These are phyloP conservation scores for Uronychia setigera DNA, from an alignment of 73 alveolate genomes.

Conservation along the genomic window DNA sequence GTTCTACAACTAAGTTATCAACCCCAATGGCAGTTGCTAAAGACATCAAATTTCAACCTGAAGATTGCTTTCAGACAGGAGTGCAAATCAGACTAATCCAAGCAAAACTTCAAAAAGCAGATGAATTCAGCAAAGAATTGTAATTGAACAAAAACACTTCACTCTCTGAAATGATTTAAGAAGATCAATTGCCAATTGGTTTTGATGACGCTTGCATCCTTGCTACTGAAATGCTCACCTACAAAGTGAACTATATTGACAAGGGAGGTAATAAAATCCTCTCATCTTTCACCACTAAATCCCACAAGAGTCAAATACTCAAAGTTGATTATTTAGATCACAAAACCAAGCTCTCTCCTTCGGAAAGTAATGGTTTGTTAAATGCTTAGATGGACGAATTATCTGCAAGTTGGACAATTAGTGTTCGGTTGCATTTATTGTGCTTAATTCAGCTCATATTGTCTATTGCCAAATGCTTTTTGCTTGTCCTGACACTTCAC, in stretches of 20 bases:
- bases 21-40: not conserved
- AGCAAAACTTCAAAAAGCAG: constrained; percentile 15
- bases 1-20: no score
- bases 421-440: constrained; percentile 25
- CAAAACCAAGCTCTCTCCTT: not conserved
- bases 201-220: constrained; percentile 5
- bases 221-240: constrained; percentile 5
- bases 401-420: constrained; percentile 38
- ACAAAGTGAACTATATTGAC: not conserved
- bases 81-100: constrained; percentile 2
- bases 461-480: constrained; percentile 43
- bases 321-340: not conserved
- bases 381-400: not conserved
- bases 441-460: constrained; percentile 48
- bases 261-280: constrained; percentile 23
- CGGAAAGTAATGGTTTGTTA: not conserved
- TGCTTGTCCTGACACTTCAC: constrained; percentile 28
- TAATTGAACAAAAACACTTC: not conserved
- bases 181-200: not conserved
- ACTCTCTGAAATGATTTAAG: not conserved
- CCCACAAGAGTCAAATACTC: not conserved
- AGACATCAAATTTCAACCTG: constrained; percentile 8
- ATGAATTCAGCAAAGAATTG: not conserved
- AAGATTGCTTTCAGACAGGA: constrained; percentile 3
- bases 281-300: not conserved